Evolutionary conservation across 2,329 filamentous ascomycete genomes (phyloP), one percentile per base, ranked within the genome.

Genomic region (Colletotrichum orchidophilum): DNA sequence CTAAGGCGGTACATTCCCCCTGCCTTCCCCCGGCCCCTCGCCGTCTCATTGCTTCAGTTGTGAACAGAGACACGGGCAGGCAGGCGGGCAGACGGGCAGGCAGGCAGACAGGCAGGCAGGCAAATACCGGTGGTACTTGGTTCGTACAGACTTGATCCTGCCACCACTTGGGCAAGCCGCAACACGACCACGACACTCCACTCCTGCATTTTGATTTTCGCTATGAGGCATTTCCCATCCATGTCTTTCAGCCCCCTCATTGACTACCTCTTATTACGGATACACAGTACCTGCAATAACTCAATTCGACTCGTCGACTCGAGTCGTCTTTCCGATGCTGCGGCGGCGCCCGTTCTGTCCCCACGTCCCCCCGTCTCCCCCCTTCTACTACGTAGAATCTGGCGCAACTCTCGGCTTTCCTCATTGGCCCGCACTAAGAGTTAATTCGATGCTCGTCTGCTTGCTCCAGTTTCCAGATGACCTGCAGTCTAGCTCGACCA

Each of bases 141-240:
- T n/a, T 54, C 46, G 50, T 49, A 62, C 63, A 71, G 68, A 71
- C 55, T 53, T 62, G 52, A 71, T 58, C 63, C 66, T 65, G 61
- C 59, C 66, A 65, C 66, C 61, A 58, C 39, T 42, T 63, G 61
- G 58, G 54, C 64, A n/a, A n/a, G n/a, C n/a, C n/a, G n/a, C n/a
- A 59, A 69, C 66, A 46, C 55, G 49, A 35, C 58, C 55, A 68
- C 55, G 21, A 21, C 69, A 63, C 64, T 63, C 69, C 69, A 71
- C 69, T 71, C 33, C 15, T 26, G 49, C 15, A 46, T 26, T 61
- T 64, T 57, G 61, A 33, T 27, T 57, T 64, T 27, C 50, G 58
- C 69, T 71, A 71, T 71, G 69, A 71, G 69, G 69, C 69, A 71
- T 71, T 71, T 71, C 69, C 53, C 58, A 50, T 71, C 69, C 64